Evolutionary conservation across 2,329 filamentous ascomycete species (phyloP).

Genomic region (Coniochaeta ligniaria): DNA sequence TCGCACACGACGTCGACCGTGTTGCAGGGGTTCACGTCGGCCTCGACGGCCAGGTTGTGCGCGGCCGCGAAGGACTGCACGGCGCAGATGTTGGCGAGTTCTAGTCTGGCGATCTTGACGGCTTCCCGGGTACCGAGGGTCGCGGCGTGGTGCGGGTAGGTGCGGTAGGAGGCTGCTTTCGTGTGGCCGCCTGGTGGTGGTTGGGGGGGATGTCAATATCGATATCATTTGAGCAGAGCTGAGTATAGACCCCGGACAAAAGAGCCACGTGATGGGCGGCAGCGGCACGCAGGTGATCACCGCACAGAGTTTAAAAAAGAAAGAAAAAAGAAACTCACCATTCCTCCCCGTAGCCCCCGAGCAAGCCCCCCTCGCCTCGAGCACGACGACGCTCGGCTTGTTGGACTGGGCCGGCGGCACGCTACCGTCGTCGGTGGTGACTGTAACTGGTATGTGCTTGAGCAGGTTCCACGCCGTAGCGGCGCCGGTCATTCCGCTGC

Average conservation of each 20-base stretch:
- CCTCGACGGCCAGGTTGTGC: slow-evolving; percentile 30
- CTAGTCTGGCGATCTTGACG: slow-evolving; percentile 40
- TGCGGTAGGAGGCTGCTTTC: slow-evolving; percentile 36
- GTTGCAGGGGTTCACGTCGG: slow-evolving; percentile 41
- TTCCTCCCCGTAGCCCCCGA: slow-evolving; percentile 60
- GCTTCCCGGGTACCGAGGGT: slow-evolving; percentile 41
- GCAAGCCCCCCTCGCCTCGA: slow-evolving; percentile 59
- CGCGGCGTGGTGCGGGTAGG: slow-evolving; percentile 38
- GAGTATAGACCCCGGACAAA: too few species aligned
- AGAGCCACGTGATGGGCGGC: too few species aligned
- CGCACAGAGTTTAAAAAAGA: not conserved
- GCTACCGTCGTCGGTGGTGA: not conserved
- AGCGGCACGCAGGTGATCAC: too few species aligned
- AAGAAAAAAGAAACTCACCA: slow-evolving; percentile 19
- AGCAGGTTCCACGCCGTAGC: slow-evolving; percentile 48
- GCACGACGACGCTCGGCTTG: slow-evolving; percentile 46
- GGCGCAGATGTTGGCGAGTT: slow-evolving; percentile 45
- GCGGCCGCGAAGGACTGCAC: slow-evolving; percentile 45
- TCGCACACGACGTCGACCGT: slow-evolving; percentile 56
- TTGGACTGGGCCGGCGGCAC: not conserved
- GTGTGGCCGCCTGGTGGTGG: slow-evolving; percentile 33
- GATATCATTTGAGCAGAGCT: too few species aligned
- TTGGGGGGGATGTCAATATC: too few species aligned
- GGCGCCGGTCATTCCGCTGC: slow-evolving; percentile 58
- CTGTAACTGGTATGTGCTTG: slow-evolving; percentile 1